Evolutionary conservation across 2,329 filamentous ascomycete genomes (phyloP).

Genomic region (Geosmithia flava): DNA sequence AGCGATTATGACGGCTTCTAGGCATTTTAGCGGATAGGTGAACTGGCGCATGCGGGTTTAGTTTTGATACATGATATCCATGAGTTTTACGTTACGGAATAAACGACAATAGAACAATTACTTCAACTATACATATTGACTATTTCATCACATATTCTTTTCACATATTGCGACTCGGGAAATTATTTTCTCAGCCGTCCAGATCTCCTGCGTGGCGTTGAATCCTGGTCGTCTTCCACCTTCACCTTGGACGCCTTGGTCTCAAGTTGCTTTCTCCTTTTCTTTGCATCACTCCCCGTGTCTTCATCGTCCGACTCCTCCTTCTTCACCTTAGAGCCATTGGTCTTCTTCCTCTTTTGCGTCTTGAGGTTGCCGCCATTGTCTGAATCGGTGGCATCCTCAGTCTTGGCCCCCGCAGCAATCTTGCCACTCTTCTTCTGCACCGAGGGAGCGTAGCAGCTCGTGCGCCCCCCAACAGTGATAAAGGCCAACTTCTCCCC

Average conservation of each 20-base stretch:
- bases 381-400: too few relatives aligned
- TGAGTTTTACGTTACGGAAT: too few relatives aligned
- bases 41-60: background rate
- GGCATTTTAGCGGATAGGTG: background rate
- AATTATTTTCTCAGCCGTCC: background rate
- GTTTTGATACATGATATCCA: background rate
- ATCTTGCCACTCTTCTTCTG: conserved; percentile 63
- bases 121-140: too few relatives aligned
- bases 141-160: background rate
- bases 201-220: background rate
- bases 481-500: conserved; percentile 78
- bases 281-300: background rate
- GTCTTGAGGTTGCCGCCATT: background rate
- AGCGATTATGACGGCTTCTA: background rate
- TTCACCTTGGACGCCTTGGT: background rate
- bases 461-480: conserved; percentile 84
- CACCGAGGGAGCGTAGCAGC: conserved; percentile 70
- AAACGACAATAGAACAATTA: too few relatives aligned
- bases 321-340: background rate
- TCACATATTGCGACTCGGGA: background rate
- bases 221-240: background rate
- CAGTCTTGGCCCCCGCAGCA: conserved; percentile 13
- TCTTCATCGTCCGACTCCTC: background rate
- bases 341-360: background rate
- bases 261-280: background rate